Conservation (phyloP, 2,329 filamentous ascomycete genomes). For the Rasamsonia emersonii region DNA sequence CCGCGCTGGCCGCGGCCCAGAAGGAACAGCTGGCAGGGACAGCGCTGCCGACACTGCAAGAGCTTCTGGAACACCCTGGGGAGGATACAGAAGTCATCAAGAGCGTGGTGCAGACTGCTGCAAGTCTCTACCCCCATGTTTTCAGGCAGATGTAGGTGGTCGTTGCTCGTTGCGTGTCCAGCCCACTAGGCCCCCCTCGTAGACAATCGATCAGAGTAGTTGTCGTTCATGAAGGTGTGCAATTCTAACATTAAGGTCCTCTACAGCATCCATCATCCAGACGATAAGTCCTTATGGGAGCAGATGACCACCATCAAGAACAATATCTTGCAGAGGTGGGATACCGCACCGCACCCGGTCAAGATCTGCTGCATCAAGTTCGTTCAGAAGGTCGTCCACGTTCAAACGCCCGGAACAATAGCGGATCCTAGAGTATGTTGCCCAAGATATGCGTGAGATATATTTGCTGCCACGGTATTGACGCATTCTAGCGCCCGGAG, state of each 20-base stretch:
- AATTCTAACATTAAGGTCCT: slow-evolving; percentile 21
- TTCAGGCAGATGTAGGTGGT: slow-evolving; percentile 92
- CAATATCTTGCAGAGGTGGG: slow-evolving; percentile 82
- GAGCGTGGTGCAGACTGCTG: slow-evolving; percentile 76
- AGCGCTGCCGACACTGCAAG: slow-evolving; percentile 68
- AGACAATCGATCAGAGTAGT: no score
- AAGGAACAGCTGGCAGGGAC: slow-evolving; percentile 72
- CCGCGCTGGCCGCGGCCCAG: slow-evolving; percentile 64
- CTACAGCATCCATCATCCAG: slow-evolving; percentile 72
- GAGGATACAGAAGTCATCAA: slow-evolving; percentile 76
- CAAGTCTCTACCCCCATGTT: slow-evolving; percentile 86
- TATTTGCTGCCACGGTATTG: slow-evolving; percentile 3
- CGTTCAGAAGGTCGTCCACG: slow-evolving; percentile 82
- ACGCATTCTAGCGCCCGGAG: slow-evolving; percentile 51
- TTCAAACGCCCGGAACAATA: slow-evolving; percentile 77
- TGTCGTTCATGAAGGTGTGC: no score
- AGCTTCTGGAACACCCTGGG: slow-evolving; percentile 59
- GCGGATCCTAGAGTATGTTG: slow-evolving; percentile 69
- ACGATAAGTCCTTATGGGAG: slow-evolving; percentile 76
- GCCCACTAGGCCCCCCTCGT: no score
- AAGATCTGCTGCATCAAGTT: slow-evolving; percentile 97
- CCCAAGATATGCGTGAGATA: neutral
- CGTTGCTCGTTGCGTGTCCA: no score
- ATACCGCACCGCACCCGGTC: slow-evolving; percentile 64
- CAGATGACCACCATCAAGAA: slow-evolving; percentile 82